These are phyloP conservation scores for Pythium aristosporum DNA, from an alignment of 352 stramenopile genomes.

Conservation along the genomic window DNA sequence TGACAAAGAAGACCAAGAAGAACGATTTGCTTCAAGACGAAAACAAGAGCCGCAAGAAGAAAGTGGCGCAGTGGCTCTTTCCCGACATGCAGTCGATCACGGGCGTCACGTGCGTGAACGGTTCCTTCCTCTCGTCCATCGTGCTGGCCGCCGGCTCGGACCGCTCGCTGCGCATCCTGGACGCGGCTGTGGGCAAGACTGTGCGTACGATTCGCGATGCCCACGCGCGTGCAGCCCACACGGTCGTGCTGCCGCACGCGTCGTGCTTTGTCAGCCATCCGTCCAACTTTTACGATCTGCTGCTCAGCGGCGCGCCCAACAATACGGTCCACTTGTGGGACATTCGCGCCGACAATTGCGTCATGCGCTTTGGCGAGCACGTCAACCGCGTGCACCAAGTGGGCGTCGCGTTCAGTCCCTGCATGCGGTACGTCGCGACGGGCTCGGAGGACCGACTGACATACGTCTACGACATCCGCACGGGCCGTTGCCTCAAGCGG, in stretches of 20 bases:
- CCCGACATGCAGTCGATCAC: slow-evolving; percentile 71
- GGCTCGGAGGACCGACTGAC: slow-evolving; percentile 81
- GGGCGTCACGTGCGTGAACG: slow-evolving; percentile 71
- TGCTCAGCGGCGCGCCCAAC: slow-evolving; percentile 71
- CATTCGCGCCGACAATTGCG: slow-evolving; percentile 81
- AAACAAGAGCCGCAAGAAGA: slow-evolving; percentile 68
- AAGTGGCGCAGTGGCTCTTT: slow-evolving; percentile 60
- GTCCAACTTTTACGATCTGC: slow-evolving; percentile 81
- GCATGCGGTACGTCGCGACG: slow-evolving; percentile 88
- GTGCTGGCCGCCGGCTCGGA: slow-evolving; percentile 77
- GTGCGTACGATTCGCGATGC: slow-evolving; percentile 62
- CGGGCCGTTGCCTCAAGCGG: slow-evolving; percentile 51
- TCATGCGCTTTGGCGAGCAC: slow-evolving; percentile 84
- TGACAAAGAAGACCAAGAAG: slow-evolving; percentile 41
- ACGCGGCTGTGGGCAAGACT: slow-evolving; percentile 56
- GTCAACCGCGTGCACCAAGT: slow-evolving; percentile 80
- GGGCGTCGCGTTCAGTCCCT: slow-evolving; percentile 80
- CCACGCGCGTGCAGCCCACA: slow-evolving; percentile 60
- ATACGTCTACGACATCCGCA: slow-evolving; percentile 89
- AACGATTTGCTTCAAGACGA: slow-evolving; percentile 39
- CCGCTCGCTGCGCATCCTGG: slow-evolving; percentile 69
- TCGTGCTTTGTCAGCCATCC: slow-evolving; percentile 71
- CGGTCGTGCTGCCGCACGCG: slow-evolving; percentile 60
- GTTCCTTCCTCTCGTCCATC: slow-evolving; percentile 76
- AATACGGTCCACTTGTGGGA: slow-evolving; percentile 84